These are phyloP conservation scores for Penicillium atrosanguineum DNA, from an alignment of 495 filamentous ascomycete species.

Conservation along the genomic window DNA sequence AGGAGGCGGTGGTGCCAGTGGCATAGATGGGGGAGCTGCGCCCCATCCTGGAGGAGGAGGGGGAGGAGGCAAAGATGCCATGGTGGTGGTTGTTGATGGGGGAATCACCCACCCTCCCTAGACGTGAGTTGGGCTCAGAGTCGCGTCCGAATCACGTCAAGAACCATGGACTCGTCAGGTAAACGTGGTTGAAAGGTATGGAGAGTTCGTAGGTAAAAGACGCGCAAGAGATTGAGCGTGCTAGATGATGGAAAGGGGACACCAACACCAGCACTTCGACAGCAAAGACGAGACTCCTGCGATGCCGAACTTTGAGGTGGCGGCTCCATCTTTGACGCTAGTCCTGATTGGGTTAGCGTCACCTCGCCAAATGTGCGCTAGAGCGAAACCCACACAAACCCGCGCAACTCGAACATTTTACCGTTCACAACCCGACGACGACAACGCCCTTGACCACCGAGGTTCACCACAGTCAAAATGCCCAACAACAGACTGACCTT, in stretches of 20 bases:
- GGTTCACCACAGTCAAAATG: conserved; percentile 58
- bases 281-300: conserved; percentile 34
- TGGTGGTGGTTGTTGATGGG: conserved; percentile 44
- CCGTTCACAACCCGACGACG: conserved; percentile 46
- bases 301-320: conserved; percentile 37
- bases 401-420: conserved; percentile 43
- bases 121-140: conserved; percentile 30
- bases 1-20: conserved; percentile 80
- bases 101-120: conserved; percentile 29
- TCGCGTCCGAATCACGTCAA: conserved; percentile 44
- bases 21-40: conserved; percentile 72
- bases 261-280: conserved; percentile 52
- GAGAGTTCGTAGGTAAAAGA: neutral
- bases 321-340: conserved; percentile 32
- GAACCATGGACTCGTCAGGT: conserved; percentile 22
- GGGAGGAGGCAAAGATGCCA: conserved; percentile 75
- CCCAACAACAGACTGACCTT: conserved; percentile 70
- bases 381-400: conserved; percentile 55
- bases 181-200: conserved; percentile 2
- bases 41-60: conserved; percentile 77
- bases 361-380: conserved; percentile 51
- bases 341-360: conserved; percentile 34
- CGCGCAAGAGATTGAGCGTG: conserved; percentile 1
- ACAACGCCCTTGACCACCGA: conserved; percentile 55
- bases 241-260: conserved; percentile 43